phyloP scores from a whole-genome alignment of 2,329 filamentous ascomycete genomes.

The Sporothrix protearum region DNA sequence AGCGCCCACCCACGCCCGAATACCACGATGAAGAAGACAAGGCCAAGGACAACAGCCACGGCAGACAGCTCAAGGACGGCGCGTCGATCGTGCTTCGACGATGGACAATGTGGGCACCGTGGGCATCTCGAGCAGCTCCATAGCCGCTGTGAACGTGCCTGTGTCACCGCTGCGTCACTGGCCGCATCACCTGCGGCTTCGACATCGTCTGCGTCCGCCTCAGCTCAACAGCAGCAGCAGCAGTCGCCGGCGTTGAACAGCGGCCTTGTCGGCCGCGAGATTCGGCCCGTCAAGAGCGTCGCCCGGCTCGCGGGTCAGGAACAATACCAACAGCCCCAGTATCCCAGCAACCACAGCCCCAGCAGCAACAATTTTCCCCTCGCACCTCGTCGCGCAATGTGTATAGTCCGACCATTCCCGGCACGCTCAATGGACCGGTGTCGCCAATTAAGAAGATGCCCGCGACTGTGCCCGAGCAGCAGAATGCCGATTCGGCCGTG shows the following conservation, averaged over 20 bases:
- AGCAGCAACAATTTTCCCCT: slow-evolving; percentile 31
- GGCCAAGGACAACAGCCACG: slow-evolving; percentile 29
- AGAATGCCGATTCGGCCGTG: background rate
- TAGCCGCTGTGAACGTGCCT: slow-evolving; percentile 38
- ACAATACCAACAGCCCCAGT: background rate
- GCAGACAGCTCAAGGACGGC: background rate
- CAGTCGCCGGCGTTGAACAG: background rate
- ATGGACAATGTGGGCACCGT: background rate
- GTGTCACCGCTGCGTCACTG: slow-evolving; percentile 46
- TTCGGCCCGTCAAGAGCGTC: slow-evolving; percentile 29
- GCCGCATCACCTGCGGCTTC: slow-evolving; percentile 31
- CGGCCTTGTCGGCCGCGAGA: slow-evolving; percentile 23
- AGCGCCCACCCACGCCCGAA: slow-evolving; percentile 49
- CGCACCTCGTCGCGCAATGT: slow-evolving; percentile 35
- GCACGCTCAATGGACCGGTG: background rate
- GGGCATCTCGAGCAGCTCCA: background rate
- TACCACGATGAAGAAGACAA: slow-evolving; percentile 44
- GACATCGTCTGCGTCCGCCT: background rate
- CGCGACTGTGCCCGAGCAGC: background rate
- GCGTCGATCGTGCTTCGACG: background rate
- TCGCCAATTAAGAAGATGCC: background rate
- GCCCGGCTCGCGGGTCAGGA: background rate
- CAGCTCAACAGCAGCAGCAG: background rate
- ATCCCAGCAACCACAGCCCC: slow-evolving; percentile 15
- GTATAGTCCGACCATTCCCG: background rate